phyloP scores from a whole-genome alignment of 1,139 yeast genomes.

The Taiozyma onychis region DNA sequence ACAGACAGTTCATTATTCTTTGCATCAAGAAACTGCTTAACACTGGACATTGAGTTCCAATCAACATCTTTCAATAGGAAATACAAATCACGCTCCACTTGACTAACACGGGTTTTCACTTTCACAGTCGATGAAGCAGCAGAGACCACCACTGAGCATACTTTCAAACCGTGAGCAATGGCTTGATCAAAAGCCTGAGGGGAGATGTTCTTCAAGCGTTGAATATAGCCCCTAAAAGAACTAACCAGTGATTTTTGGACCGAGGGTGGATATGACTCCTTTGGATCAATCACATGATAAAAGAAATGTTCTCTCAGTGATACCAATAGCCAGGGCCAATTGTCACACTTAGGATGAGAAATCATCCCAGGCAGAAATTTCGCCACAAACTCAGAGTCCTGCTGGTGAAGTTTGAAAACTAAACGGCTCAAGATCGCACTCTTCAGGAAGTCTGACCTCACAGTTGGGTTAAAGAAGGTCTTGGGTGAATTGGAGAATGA shows the following conservation, averaged over 20 bases:
- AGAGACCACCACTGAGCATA: not conserved
- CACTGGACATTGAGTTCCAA: not conserved
- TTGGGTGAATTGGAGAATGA: not conserved
- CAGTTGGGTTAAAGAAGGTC: constrained; percentile 1
- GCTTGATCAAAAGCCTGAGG: not conserved
- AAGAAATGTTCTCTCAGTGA: constrained; percentile 15
- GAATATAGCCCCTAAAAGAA: constrained; percentile 7
- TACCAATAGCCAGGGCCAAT: constrained; percentile 1
- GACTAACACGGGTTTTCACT: not conserved
- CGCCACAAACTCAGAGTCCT: not conserved
- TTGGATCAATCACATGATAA: constrained; percentile 20
- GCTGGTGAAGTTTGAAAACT: not conserved
- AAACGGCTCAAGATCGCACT: not conserved
- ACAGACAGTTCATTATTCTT: not conserved
- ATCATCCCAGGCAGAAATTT: not conserved
- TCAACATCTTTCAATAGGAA: not conserved
- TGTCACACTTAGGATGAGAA: not conserved
- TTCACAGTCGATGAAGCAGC: not conserved
- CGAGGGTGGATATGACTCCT: constrained; percentile 1
- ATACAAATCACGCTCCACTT: not conserved
- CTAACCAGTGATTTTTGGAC: constrained; percentile 3
- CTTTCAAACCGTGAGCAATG: constrained; percentile 1
- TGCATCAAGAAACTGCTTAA: not conserved
- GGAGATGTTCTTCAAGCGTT: not conserved
- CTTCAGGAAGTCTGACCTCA: constrained; percentile 2